Evolutionary conservation across 2,329 filamentous ascomycete genomes (phyloP).

Genomic region (Ophiognomonia clavigignenti-juglandacearum): DNA sequence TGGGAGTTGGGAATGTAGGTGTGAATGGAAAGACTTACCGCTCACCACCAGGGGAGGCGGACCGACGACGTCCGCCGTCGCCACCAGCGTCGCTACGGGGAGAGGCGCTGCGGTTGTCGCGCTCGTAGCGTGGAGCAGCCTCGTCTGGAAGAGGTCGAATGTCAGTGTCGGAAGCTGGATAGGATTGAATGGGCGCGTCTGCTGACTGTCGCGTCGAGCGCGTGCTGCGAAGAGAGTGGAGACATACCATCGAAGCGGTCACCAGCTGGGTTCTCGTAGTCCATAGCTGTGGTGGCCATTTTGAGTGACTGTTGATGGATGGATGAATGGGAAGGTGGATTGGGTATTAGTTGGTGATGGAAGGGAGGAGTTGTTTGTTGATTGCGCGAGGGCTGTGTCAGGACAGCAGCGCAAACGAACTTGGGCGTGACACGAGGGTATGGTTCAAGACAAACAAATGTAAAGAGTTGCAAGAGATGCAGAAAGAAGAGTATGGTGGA

Average conservation of each 20-base stretch:
- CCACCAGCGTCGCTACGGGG: constrained; percentile 61
- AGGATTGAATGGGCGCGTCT: background rate
- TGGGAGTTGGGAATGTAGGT: background rate
- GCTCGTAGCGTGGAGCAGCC: constrained; percentile 58
- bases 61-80: constrained; percentile 52
- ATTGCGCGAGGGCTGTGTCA: background rate
- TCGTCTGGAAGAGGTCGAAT: constrained; percentile 43
- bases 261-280: constrained; percentile 64
- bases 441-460: background rate
- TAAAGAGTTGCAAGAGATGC: background rate
- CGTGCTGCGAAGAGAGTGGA: constrained; percentile 7
- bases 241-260: constrained; percentile 61
- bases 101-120: constrained; percentile 62
- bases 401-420: background rate
- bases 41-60: constrained; percentile 54
- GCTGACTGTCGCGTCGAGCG: background rate
- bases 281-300: constrained; percentile 64
- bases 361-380: background rate
- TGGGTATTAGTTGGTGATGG: background rate
- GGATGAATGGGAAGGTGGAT: background rate
- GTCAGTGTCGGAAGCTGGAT: constrained; percentile 5
- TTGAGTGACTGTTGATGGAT: constrained; percentile 20
- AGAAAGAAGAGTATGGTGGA: background rate
- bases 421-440: background rate
- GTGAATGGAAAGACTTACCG: constrained; percentile 32